Base-by-base conservation (phyloP, 495 filamentous ascomycete genomes). In the Podospora conica region DNA sequence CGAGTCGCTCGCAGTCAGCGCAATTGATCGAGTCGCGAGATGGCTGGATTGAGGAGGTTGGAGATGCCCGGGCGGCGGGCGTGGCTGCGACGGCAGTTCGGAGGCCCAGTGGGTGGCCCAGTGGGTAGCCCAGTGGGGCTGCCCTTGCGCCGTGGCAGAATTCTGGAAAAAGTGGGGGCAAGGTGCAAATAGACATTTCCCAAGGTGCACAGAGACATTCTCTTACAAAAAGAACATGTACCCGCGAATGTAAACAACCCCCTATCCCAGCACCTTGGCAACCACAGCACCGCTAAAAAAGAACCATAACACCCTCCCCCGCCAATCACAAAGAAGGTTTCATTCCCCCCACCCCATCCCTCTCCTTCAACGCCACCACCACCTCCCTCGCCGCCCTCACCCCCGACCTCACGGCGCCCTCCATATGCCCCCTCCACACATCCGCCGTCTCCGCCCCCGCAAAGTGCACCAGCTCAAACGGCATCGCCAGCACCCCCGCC, bases 351-450 rank as follows among this genome's bases (percentile, higher is more conserved):
- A n/a, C 40, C 40, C 40, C 40, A 7, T n/a, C 40, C 40, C 15
- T n/a, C 53, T 61, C 28, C 25, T 61, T 53, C 58, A 66, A 66
- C 25, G 11, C 53, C 28, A 54, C 23, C 15, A 74, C 58, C 18
- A 79, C 76, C 64, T 84, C 81, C 20, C 61, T 65, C 5, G 75
- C 80, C 2, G 71, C 80, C 61, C 74, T 72, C 27, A 76, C 61
- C 0, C 80, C 81, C 33, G 66, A 72, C 12, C 74, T 53, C 9
- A 82, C 63, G 3, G 82, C 82, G 0, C 82, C 82, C 65, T 83
- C 80, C 80, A 85, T 83, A 65, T 80, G 82, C 20, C 82, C 82
- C 64, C 73, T 76, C 80, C 81, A 83, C 21, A 74, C 73, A 10
- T 29, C 65, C 3, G 79, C 70, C 25, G 74, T 80, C 71, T 84